Conservation (phyloP, 176 grass and related monocot genomes). For the Elymus sibiricus region DNA sequence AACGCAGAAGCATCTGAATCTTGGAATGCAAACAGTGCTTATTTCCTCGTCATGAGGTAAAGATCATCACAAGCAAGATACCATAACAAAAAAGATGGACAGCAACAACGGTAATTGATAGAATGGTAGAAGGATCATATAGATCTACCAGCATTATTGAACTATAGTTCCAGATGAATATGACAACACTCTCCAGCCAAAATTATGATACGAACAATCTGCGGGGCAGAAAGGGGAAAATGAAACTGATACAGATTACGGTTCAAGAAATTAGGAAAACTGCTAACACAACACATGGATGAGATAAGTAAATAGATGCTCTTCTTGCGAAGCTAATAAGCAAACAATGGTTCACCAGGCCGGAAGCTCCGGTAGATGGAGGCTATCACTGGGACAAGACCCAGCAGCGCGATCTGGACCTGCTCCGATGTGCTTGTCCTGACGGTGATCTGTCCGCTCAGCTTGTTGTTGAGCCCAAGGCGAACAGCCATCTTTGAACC, state of each 20-base stretch:
- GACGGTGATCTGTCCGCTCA: slow-evolving; percentile 73
- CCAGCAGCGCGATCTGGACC: slow-evolving; percentile 76
- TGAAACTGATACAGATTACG: not conserved
- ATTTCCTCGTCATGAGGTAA: not conserved
- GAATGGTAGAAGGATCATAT: slow-evolving; percentile 7
- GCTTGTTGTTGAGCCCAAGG: slow-evolving; percentile 82
- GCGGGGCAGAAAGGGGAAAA: slow-evolving; percentile 2
- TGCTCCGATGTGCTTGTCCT: slow-evolving; percentile 91
- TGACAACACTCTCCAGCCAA: slow-evolving; percentile 46
- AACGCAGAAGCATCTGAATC: not conserved
- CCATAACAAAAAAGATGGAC: not conserved
- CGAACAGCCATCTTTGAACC: slow-evolving; percentile 77
- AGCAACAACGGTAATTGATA: not conserved
- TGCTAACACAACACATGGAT: not conserved
- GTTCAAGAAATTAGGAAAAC: slow-evolving; percentile 38
- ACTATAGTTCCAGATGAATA: slow-evolving; percentile 42
- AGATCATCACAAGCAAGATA: not conserved
- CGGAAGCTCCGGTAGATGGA: slow-evolving; percentile 55
- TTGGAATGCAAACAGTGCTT: not conserved
- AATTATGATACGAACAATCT: slow-evolving; percentile 38
- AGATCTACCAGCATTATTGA: slow-evolving; percentile 44
- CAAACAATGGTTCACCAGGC: slow-evolving; percentile 42
- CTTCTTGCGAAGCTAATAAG: slow-evolving; percentile 36
- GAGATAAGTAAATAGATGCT: not conserved
- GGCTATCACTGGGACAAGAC: slow-evolving; percentile 57